Base-by-base conservation (phyloP, 2,329 filamentous ascomycete species). In the Alternaria arbusti region DNA sequence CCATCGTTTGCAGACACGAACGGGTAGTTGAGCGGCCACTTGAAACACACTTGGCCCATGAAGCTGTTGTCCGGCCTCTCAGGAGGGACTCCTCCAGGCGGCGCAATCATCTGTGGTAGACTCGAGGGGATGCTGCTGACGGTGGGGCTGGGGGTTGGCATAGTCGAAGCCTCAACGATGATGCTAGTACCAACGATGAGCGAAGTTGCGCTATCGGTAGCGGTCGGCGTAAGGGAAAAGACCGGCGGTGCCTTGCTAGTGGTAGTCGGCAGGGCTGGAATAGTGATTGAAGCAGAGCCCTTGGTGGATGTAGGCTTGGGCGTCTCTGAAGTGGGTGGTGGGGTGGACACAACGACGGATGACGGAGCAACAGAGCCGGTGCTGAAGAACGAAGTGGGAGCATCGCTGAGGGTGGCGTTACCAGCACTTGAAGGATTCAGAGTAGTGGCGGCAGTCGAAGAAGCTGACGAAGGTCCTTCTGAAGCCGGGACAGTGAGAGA, bases 11-110 rank as follows among this genome's bases (percentile, higher is more conserved):
- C 89, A 22, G 83, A 84, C 11, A 98, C 91, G 76, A 96, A 97
- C 9, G 87, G 83, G 79, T 96, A 99, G 82, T 96, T 95, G 70
- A 97, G 86, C 1, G 88, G 87, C 74, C 89, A 91, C 56, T 88
- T 84, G 86, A 98, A 97, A 32, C 92, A 96, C 66, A 98, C 86
- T 77, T 97, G 93, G 70, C 97, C 90, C 70, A 92, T 81, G 5
- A 88, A 89, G 1, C 87, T 89, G 70, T 92, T 91, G 4, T 84
- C 81, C 0, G 92, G 91, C 17, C 84, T 79, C 8, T 70, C 65
- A 5, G 82, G 63, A 20, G 85, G 83, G 52, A 86, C 84, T 28
- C 87, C 86, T 59, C 86, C 85, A 44, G 88, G 87, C 9, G 93
- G 93, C 26, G 89, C 87, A 68, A 97, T 94, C 46, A 92, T 87